Base-by-base conservation (phyloP, 495 filamentous ascomycete species). In the Jackrogersella minutella region DNA sequence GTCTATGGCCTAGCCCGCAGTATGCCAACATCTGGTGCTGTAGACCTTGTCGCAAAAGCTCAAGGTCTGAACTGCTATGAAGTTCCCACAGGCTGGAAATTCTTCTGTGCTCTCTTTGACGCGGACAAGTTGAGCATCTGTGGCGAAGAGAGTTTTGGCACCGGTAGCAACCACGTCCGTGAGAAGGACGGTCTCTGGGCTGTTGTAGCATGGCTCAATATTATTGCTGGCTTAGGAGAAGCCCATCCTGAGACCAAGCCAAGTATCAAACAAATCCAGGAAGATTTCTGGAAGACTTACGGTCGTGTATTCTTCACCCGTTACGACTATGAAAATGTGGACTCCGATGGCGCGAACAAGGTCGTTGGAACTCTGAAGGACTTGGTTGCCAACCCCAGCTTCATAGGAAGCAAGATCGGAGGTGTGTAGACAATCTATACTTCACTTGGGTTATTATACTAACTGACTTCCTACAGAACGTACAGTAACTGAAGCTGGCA, bases 131-230 rank as follows among this genome's bases (percentile, higher is more conserved):
- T 99, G 77, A 97, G 93, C 69, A 99, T 99, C 77, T 99, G 95
- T 76, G 95, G 95, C 39, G 95, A 99, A 77, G 95, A 99, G 84
- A 93, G 90, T 52, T 99, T 99, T 76, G 95, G 95, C 36, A 99
- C 95, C 1, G 95, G 95, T n/a, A 94, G 90, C 84, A 97, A 99
- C 82, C 95, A 99, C 78, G 97, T 99, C 75, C 90, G 95, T 56
- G 95, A 99, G 86, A 99, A 99, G 85, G 95, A 99, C 69, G 95
- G 95, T 41, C 82, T 98, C 51, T 99, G 95, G 95, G 95, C 95
- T 61, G 85, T 99, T 50, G 90, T 97, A 21, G 95, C 95, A 33
- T 99, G 95, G 95, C 77, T 99, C 73, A 99, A 99, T 80, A 96
- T 99, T 77, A 97, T 99, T 72, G 96, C 95, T 39, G 95, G 92